Evolutionary conservation across 176 grass and related monocot genomes (phyloP), one percentile per base, ranked within the genome.

Genomic region (Avena eriantha): DNA sequence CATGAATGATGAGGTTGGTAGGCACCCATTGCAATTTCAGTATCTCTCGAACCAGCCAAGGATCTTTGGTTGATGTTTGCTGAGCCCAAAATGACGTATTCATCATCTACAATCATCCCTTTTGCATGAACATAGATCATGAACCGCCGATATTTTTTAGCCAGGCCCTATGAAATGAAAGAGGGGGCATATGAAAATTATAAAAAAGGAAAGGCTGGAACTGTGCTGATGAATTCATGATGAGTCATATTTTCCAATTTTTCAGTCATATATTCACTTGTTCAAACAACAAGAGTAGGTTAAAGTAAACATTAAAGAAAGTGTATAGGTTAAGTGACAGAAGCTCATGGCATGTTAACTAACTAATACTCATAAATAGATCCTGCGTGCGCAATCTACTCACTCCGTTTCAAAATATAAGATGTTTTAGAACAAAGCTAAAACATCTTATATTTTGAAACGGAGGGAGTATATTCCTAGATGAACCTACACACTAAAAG

Each of bases 61-160:
- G 97, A 98, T 85, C 97, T 92, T 83, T 98, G 97, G 59, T 98
- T 98, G 81, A 98, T 96, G 80, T 98, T 98, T 80, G 97, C 94
- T 60, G 97, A 98, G 43, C 96, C 96, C 69, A 98, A 43, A 82
- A 98, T 96, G 15, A 98, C 79, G 34, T 92, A 95, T 66, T 96
- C 96, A 12, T 98, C 96, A 75, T 98, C 96, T 73, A 96, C 92
- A 77, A 98, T 94, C 93, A 95, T 94, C 49, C 96, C 96, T 75
- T 98, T 98, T 86, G 92, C 91, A 68, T 98, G 96, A 80, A 98
- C 96, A 12, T 98, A 98, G 64, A 98, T 98, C 96, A 98, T 98
- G 88, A 98, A 98, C 2, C 96, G 85, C 14, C 90, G 92, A 48
- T 92, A 80, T 80, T 90, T 98, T 83, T 86, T 73, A 67, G 88